Evolutionary conservation across 2,329 filamentous ascomycete genomes (phyloP), one percentile per base, ranked within the genome.

Genomic region (Aspergillus vadensis): DNA sequence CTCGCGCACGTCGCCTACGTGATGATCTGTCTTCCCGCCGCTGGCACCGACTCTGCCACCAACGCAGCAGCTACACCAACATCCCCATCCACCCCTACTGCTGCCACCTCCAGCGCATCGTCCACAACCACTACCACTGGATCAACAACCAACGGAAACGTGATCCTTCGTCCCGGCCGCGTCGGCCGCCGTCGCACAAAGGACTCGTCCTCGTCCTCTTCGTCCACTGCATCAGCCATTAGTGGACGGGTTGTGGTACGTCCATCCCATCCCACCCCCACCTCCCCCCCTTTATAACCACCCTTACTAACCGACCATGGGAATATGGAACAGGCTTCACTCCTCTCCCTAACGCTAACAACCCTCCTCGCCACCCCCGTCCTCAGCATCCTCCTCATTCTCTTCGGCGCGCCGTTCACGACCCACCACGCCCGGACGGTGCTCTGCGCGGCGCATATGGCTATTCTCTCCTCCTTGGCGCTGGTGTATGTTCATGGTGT

Each of bases 381-480:
- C 38, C 79, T 89, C 48, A 77, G 83, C 73, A 73, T 86, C 47
- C 78, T 88, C 39, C 85, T 96, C 69, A 83, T 98, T 70, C 89
- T 98, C 67, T 96, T 97, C 77, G 95, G 95, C 71, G 95, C 94
- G 7, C 95, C 95, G 0, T 82, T 96, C 56, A 91, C 94, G 32
- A 91, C 91, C 0, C 91, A 97, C 74, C 80, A 89, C 54, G 73
- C 82, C 4, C 89, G 96, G 66, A 99, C 95, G 1, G 74, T 91
- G 32, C 86, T 97, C 38, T 90, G 88, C 74, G 90, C 91, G 2
- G 85, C 89, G 1, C 93, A 98, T 74, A 85, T 98, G 62, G 86
- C 92, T 10, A 78, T 97, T 0, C 86, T 99, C 12, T 86, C 87
- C 17, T 82, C 91, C 0, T 89, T 93, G 60, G 92, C 92, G 2